Evolutionary conservation across 495 filamentous ascomycete genomes (phyloP).

Genomic region (Neurospora pannonica): DNA sequence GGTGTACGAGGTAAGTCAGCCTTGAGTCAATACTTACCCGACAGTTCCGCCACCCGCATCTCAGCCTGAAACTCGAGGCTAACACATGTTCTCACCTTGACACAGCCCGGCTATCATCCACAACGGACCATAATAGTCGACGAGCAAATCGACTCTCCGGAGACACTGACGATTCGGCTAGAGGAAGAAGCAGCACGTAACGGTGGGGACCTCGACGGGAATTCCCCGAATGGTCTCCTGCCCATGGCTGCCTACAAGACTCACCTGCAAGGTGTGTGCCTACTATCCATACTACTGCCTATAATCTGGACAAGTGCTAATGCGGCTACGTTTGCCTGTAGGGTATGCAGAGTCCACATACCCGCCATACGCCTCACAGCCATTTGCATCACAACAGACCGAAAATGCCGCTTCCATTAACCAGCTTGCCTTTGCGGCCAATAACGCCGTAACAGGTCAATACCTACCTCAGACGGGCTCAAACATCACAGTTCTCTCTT

Average conservation of each 20-base stretch:
- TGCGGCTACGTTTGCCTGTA: constrained; percentile 14
- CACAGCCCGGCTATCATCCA: constrained; percentile 37
- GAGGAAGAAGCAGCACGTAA: constrained; percentile 38
- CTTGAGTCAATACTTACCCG: neutral
- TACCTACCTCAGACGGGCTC: constrained; percentile 28
- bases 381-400: constrained; percentile 28
- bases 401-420: constrained; percentile 41
- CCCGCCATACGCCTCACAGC: constrained; percentile 32
- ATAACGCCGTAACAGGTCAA: constrained; percentile 38
- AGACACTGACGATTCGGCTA: constrained; percentile 38
- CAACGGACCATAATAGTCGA: constrained; percentile 42
- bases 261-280: constrained; percentile 39
- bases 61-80: neutral
- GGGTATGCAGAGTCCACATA: constrained; percentile 44
- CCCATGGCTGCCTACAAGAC: constrained; percentile 38
- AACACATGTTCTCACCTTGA: neutral
- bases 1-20: constrained; percentile 39
- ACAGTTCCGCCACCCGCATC: neutral
- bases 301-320: neutral
- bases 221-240: constrained; percentile 42
- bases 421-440: constrained; percentile 45
- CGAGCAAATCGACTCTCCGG: constrained; percentile 39
- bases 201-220: constrained; percentile 40
- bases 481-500: constrained; percentile 53
- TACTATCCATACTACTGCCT: neutral